phyloP scores from a whole-genome alignment of 2,329 filamentous ascomycete species.

The Elsinoe batatas region DNA sequence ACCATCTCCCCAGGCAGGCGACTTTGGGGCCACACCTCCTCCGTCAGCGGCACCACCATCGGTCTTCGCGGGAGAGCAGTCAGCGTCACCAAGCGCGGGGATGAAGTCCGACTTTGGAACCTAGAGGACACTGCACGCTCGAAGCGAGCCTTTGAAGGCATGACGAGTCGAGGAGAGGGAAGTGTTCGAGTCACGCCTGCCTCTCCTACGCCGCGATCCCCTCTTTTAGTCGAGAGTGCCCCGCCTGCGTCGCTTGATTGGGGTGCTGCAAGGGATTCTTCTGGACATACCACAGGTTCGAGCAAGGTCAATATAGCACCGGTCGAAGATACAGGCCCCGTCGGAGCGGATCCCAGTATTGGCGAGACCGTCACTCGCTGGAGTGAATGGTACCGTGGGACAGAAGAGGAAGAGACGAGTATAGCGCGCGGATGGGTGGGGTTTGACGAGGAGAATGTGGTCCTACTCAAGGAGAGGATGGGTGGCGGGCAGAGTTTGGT shows the following conservation, averaged over 20 bases:
- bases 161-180: not conserved
- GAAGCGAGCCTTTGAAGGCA: not conserved
- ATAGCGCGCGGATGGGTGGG: slow-evolving; percentile 59
- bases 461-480: slow-evolving; percentile 64
- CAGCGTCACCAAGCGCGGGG: slow-evolving; percentile 72
- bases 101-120: slow-evolving; percentile 68
- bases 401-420: slow-evolving; percentile 23
- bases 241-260: not conserved
- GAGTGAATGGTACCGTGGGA: slow-evolving; percentile 6
- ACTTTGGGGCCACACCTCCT: slow-evolving; percentile 86
- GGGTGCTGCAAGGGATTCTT: too few species aligned
- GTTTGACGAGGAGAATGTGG: slow-evolving; percentile 87
- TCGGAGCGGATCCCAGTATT: not conserved
- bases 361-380: not conserved
- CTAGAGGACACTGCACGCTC: slow-evolving; percentile 47
- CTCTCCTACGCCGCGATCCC: slow-evolving; percentile 17
- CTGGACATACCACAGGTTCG: not conserved
- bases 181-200: slow-evolving; percentile 5
- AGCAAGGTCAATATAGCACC: slow-evolving; percentile 19
- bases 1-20: slow-evolving; percentile 63
- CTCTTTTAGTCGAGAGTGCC: slow-evolving; percentile 18
- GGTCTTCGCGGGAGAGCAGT: slow-evolving; percentile 79
- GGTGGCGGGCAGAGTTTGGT: slow-evolving; percentile 63
- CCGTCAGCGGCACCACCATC: slow-evolving; percentile 76
- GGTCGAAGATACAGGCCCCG: slow-evolving; percentile 16